phyloP scores from a whole-genome alignment of 371 early-diverging fungal species.

The Mucor sp. region DNA sequence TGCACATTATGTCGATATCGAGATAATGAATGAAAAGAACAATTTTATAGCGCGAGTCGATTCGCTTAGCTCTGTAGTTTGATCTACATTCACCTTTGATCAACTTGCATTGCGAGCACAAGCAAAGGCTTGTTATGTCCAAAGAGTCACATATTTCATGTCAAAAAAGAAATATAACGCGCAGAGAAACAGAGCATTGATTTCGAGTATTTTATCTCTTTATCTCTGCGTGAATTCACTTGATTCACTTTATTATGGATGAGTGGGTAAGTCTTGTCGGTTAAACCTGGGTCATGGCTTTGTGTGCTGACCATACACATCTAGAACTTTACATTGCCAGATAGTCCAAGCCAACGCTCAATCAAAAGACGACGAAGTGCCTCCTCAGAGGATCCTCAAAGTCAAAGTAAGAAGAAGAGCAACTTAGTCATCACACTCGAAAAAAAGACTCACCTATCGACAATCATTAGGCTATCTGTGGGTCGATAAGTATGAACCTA shows the following conservation, averaged over 20 bases:
- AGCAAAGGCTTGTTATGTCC: not conserved
- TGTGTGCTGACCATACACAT: not conserved
- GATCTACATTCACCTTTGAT: not conserved
- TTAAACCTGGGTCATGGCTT: too few relatives aligned
- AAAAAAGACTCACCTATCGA: too few relatives aligned
- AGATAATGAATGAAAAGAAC: not conserved
- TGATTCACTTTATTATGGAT: not conserved
- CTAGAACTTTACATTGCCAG: not conserved
- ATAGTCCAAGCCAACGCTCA: not conserved
- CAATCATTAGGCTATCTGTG: conserved; percentile 16
- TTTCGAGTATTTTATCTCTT: not conserved
- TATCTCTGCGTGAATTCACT: not conserved
- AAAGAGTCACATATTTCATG: not conserved
- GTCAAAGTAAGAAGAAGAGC: not conserved
- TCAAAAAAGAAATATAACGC: not conserved
- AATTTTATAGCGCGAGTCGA: too few relatives aligned
- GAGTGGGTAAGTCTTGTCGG: not conserved
- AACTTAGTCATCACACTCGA: not conserved
- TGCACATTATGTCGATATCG: not conserved
- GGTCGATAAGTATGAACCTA: conserved; percentile 34
- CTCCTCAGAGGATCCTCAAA: not conserved
- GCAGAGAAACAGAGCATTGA: not conserved
- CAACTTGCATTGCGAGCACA: not conserved
- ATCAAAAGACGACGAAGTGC: not conserved
- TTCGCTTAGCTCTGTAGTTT: not conserved